Evolutionary conservation across 345 rosid species (phyloP), one percentile per base, ranked within the genome.

Genomic region (Bruguiera sexangula): DNA sequence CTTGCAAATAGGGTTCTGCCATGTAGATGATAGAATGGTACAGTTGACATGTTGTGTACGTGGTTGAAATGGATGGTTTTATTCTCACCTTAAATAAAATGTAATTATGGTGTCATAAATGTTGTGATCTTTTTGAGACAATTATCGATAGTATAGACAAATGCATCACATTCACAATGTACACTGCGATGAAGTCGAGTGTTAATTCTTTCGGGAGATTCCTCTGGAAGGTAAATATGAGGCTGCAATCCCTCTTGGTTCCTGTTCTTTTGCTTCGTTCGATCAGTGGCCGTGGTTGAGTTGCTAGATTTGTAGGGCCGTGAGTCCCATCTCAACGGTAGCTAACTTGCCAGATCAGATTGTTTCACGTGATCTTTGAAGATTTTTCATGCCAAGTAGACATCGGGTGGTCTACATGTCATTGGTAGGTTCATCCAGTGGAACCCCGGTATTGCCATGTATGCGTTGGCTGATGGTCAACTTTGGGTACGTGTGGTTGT

Each of bases 1-100:
- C 73, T 73, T 39, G 62, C 88, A 79, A 89, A 88, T 81, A 1
- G 32, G 48, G n/a, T 20, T 24, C 20, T 0, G 86, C 84, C 96
- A 86, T 65, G 84, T 94, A 90, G 86, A 82, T 70, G 88, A 79
- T 87, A 81, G 87, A 73, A 80, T 79, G 72, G 75, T 64, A 66
- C 50, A 48, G 54, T 66, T 69, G 81, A 81, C 79, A 43, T 62
- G 69, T 24, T 31, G 50, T 64, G 19, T 68, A 51, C 64, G 75
- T 79, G 89, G 87, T 63, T 72, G 74, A 66, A 68, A 81, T 70
- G 71, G 81, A 71, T 62, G 78, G 79, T 59, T 66, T 72, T 65
- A 77, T 83, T 4, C 79, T 63, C 80, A 62, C 85, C 85, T 71
- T 56, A 22, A 31, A 78, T 66, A 29, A 62, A 73, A 52, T 34